phyloP scores from a whole-genome alignment of 495 filamentous ascomycete species.

The Mycothermus thermophilus region DNA sequence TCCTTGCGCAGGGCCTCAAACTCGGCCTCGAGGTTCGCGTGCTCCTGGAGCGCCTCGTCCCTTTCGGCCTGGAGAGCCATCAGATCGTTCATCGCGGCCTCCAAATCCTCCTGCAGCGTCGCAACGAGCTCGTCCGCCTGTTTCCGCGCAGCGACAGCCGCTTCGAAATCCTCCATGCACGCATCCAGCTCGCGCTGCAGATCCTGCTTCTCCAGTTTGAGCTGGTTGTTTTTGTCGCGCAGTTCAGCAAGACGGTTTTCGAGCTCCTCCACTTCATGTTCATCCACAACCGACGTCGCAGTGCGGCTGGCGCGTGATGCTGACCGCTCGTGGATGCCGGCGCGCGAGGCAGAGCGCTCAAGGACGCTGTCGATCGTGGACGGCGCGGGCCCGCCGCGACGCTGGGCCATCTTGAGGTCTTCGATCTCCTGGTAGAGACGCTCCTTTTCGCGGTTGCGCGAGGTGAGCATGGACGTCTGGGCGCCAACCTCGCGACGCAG shows the following conservation, averaged over 20 bases:
- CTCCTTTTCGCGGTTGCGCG: conserved; percentile 86
- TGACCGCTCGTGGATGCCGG: conserved; percentile 49
- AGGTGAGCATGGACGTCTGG: conserved; percentile 95
- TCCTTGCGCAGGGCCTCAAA: conserved; percentile 67
- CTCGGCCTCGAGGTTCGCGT: conserved; percentile 66
- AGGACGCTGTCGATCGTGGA: conserved; percentile 81
- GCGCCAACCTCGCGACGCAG: conserved; percentile 83
- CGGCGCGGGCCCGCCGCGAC: conserved; percentile 43
- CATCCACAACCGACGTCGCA: conserved; percentile 50
- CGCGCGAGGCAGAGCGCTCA: conserved; percentile 80
- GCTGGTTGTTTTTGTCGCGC: conserved; percentile 69
- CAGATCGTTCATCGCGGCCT: conserved; percentile 63
- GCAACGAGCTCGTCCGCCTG: conserved; percentile 45
- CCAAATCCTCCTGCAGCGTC: conserved; percentile 61
- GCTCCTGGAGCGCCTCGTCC: conserved; percentile 65
- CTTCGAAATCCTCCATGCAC: conserved; percentile 50
- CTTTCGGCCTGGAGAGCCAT: conserved; percentile 72
- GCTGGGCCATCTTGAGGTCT: conserved; percentile 76
- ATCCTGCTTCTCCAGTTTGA: conserved; percentile 74
- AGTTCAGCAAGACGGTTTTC: conserved; percentile 71
- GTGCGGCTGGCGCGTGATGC: conserved; percentile 54
- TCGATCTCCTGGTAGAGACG: conserved; percentile 94
- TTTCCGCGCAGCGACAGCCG: conserved; percentile 41
- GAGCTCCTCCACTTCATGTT: conserved; percentile 70
- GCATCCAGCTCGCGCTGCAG: conserved; percentile 62